Conservation (phyloP, 202 grass and related monocot genomes). For the Zoysia matrella region DNA sequence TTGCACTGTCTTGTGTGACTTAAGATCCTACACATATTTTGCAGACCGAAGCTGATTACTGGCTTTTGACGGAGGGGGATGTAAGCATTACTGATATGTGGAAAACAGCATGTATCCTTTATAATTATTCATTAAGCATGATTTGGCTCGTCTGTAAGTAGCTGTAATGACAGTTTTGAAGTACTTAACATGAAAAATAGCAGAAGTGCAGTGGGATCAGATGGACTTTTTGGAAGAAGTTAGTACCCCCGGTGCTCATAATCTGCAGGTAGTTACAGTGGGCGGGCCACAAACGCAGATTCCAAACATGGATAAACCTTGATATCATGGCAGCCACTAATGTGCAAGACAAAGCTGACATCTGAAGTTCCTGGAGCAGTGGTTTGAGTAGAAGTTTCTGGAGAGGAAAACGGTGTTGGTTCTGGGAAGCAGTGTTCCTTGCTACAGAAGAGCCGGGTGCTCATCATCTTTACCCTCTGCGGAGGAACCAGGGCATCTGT, state of each 20-base stretch:
- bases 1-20: slow-evolving; percentile 19
- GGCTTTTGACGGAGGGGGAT: slow-evolving; percentile 80
- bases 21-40: slow-evolving; percentile 46
- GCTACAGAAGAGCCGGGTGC: slow-evolving; percentile 23
- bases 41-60: slow-evolving; percentile 96
- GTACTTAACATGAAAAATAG: slow-evolving; percentile 64
- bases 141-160: slow-evolving; percentile 19
- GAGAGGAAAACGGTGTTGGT: background rate
- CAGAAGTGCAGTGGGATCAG: slow-evolving; percentile 81
- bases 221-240: slow-evolving; percentile 71
- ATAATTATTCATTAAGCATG: slow-evolving; percentile 31
- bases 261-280: slow-evolving; percentile 36
- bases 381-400: slow-evolving; percentile 20
- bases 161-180: background rate
- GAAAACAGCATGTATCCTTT: slow-evolving; percentile 87
- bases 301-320: slow-evolving; percentile 43
- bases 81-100: slow-evolving; percentile 91
- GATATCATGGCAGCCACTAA: slow-evolving; percentile 5
- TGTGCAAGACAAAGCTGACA: slow-evolving; percentile 13
- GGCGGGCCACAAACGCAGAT: slow-evolving; percentile 27
- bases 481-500: background rate
- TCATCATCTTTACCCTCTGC: background rate
- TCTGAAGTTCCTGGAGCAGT: slow-evolving; percentile 18
- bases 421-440: slow-evolving; percentile 5
- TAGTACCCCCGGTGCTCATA: slow-evolving; percentile 54